Conservation (phyloP, 306 rosid species). For the Carpinus fangiana region DNA sequence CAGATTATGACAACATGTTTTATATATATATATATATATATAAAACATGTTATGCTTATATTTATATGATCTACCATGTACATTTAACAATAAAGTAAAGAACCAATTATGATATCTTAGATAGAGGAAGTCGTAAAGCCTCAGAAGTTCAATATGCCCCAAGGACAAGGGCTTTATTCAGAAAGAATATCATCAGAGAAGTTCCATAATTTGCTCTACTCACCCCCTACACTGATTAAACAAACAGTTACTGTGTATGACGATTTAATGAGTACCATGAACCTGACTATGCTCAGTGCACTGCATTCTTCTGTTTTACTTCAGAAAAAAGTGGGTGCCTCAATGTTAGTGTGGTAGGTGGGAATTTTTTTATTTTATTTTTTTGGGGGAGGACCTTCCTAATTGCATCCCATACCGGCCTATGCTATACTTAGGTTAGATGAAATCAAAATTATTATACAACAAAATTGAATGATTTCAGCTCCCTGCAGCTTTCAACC, state of each 20-base stretch:
- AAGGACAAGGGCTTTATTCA: neutral
- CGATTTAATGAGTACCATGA: neutral
- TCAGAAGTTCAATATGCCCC: neutral
- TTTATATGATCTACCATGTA: no score
- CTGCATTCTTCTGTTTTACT: neutral
- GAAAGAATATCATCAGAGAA: neutral
- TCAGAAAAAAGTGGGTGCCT: neutral
- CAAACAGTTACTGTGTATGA: neutral
- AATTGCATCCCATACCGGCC: neutral
- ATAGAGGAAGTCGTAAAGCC: no score
- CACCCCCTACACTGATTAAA: neutral
- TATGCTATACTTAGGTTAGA: no score
- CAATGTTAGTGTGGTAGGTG: neutral
- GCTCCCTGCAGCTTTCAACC: constrained; percentile 1
- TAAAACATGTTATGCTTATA: no score
- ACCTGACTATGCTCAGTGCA: neutral
- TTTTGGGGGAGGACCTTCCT: neutral
- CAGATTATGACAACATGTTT: no score
- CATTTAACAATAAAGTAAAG: no score
- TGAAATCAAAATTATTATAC: neutral
- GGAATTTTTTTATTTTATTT: neutral
- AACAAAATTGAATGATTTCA: neutral
- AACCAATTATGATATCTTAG: no score
- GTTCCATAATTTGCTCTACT: neutral
- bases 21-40: no score